phyloP scores from a whole-genome alignment of 768 basidiomycete species.

The Lyophyllum decastes region DNA sequence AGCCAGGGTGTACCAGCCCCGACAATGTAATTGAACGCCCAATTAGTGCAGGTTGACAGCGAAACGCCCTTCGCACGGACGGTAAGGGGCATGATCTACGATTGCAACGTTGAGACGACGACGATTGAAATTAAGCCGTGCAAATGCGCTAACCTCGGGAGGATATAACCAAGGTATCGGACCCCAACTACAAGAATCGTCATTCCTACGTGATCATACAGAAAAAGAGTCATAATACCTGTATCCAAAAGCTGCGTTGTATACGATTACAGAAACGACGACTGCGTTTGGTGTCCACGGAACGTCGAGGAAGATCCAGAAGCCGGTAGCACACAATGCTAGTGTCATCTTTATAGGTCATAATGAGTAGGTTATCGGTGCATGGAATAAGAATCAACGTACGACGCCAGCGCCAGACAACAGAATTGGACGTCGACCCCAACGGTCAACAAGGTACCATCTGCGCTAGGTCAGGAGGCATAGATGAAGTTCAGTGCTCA shows the following conservation, averaged over 20 bases:
- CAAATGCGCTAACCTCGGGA: constrained; percentile 56
- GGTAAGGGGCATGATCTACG: constrained; percentile 82
- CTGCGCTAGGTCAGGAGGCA: constrained; percentile 36
- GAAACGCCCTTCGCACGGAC: constrained; percentile 94
- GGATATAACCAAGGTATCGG: constrained; percentile 88
- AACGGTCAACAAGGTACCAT: constrained; percentile 92
- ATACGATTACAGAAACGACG: constrained; percentile 84
- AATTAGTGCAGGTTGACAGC: constrained; percentile 89
- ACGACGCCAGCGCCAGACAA: constrained; percentile 84
- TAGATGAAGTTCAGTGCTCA: background rate
- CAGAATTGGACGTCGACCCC: constrained; percentile 86
- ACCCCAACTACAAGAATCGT: constrained; percentile 62
- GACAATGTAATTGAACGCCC: constrained; percentile 86
- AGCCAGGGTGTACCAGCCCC: constrained; percentile 85
- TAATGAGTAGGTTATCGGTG: background rate
- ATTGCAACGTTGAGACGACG: background rate
- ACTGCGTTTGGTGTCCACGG: constrained; percentile 87
- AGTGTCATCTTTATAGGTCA: constrained; percentile 65
- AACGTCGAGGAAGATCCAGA: constrained; percentile 91
- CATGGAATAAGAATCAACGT: constrained; percentile 23
- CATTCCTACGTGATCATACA: background rate
- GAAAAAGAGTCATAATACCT: constrained; percentile 40
- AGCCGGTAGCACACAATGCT: constrained; percentile 78
- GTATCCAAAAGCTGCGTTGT: constrained; percentile 92
- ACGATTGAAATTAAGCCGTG: background rate